Percentiles rank a stretch among this genome's conserved stretches.
These are phyloP conservation scores for Fusarium longipes DNA, from an alignment of 2,329 filamentous ascomycete genomes.

Conservation along the genomic window DNA sequence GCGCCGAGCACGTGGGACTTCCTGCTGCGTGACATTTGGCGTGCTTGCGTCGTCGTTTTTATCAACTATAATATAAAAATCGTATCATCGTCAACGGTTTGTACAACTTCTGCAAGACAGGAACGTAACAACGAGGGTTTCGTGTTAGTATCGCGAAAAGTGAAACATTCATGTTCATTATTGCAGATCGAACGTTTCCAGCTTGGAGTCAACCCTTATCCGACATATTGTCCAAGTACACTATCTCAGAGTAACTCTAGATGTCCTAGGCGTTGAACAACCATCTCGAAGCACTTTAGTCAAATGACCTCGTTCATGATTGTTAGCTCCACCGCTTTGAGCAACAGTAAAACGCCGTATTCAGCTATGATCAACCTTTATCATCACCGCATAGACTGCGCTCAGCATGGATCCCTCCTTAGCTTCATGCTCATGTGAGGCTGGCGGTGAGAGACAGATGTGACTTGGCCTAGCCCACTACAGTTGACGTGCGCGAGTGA, in stretches of 20 bases:
- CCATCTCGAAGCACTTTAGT: background rate
- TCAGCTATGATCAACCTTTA: slow-evolving; percentile 24
- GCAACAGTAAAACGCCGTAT: background rate
- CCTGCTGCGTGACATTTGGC: slow-evolving; percentile 28
- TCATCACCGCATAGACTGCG: slow-evolving; percentile 20
- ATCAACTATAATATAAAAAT: background rate
- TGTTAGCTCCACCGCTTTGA: slow-evolving; percentile 10
- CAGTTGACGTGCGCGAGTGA: background rate
- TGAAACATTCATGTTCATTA: slow-evolving; percentile 1
- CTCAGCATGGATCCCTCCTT: slow-evolving; percentile 12
- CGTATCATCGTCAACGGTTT: slow-evolving; percentile 1
- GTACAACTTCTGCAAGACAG: background rate
- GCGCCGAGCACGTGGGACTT: slow-evolving; percentile 22
- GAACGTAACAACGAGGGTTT: background rate
- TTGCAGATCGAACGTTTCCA: background rate
- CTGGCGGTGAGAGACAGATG: slow-evolving; percentile 18
- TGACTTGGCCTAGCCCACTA: background rate
- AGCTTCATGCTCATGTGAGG: slow-evolving; percentile 3
- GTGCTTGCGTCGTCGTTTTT: slow-evolving; percentile 1
- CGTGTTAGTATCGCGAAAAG: slow-evolving; percentile 2
- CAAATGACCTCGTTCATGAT: slow-evolving; percentile 16
- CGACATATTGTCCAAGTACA: slow-evolving; percentile 4
- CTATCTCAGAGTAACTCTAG: slow-evolving; percentile 1
- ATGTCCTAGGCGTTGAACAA: slow-evolving; percentile 5
- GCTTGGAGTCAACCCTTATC: slow-evolving; percentile 1